These are phyloP conservation scores for Tardiomyces digboiensis DNA, from an alignment of 1,139 yeast species.

Conservation along the genomic window DNA sequence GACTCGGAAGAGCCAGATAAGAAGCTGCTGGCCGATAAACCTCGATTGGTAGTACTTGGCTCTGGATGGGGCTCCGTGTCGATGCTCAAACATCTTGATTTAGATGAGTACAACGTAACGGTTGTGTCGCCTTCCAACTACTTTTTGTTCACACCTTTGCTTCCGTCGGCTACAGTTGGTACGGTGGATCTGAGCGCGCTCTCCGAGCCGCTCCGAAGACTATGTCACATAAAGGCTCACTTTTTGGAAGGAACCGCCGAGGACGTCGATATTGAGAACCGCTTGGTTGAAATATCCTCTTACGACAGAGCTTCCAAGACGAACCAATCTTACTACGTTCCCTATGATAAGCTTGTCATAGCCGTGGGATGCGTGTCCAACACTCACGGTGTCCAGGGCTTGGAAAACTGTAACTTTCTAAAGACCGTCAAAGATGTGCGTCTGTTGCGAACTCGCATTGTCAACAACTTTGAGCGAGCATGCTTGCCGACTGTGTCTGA, in stretches of 20 bases:
- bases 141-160: conserved; percentile 48
- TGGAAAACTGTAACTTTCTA: conserved; percentile 45
- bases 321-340: conserved; percentile 39
- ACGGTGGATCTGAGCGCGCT: conserved; percentile 42
- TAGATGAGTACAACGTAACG: conserved; percentile 46
- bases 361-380: conserved; percentile 59
- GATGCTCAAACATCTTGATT: conserved; percentile 31
- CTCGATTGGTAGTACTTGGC: conserved; percentile 46
- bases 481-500: conserved; percentile 51
- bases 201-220: conserved; percentile 48
- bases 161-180: conserved; percentile 54
- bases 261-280: conserved; percentile 40
- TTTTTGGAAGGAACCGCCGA: conserved; percentile 49
- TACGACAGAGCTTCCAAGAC: conserved; percentile 31
- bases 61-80: conserved; percentile 49
- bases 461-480: conserved; percentile 46
- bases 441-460: conserved; percentile 42
- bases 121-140: conserved; percentile 54
- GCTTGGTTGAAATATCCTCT: conserved; percentile 43
- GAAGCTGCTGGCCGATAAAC: conserved; percentile 30
- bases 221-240: conserved; percentile 41
- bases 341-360: conserved; percentile 53
- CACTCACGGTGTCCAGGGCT: conserved; percentile 57
- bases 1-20: conserved; percentile 43
- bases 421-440: conserved; percentile 62